Evolutionary conservation across 768 basidiomycete genomes (phyloP), one percentile per base, ranked within the genome.

Genomic region (Fistulinella prunicolor): DNA sequence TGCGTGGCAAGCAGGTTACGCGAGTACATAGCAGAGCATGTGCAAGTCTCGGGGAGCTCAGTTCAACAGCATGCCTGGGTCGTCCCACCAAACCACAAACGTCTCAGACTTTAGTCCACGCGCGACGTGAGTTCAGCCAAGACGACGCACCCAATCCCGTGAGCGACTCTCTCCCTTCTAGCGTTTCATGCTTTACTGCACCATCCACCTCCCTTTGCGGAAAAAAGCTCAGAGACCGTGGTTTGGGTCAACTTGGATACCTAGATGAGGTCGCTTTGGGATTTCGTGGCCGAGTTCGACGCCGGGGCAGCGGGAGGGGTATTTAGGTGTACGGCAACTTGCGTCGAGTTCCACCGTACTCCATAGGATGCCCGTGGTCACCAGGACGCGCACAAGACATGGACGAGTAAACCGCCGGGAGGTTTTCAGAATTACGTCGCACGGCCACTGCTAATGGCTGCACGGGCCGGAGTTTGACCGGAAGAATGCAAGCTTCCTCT

Each of bases 41-140:
- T 99, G 96, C 53, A 99, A 72, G 63, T 98, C 94, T 50, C 81
- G 79, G 74, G 98, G 98, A 54, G 83, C 96, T 79, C 38, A 99
- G 76, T 61, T 98, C 96, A 9, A 80, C 75, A 7, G 93, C 85
- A 44, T 71, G 77, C 94, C 94, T 98, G 21, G 89, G 74, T 44
- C 95, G 82, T 34, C 94, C 95, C 94, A 60, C 16, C n/a, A 49
- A 51, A 49, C 37, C 30, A 38, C 17, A 42, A n/a, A 23, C 22
- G 36, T 28, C n/a, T 51, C 38, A 56, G 49, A n/a, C n/a, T n/a
- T n/a, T n/a, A n/a, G n/a, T n/a, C 35, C 38, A 39, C 23, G 30
- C 42, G 12, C 20, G 14, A 16, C 35, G 29, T 43, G 20, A 22
- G 36, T 16, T 30, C 24, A 24, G 38, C 37, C 10, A 13, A 43